Evolutionary conservation across 1,284 basidiomycete genomes (phyloP).

Genomic region (Xerocomus amazonicus): DNA sequence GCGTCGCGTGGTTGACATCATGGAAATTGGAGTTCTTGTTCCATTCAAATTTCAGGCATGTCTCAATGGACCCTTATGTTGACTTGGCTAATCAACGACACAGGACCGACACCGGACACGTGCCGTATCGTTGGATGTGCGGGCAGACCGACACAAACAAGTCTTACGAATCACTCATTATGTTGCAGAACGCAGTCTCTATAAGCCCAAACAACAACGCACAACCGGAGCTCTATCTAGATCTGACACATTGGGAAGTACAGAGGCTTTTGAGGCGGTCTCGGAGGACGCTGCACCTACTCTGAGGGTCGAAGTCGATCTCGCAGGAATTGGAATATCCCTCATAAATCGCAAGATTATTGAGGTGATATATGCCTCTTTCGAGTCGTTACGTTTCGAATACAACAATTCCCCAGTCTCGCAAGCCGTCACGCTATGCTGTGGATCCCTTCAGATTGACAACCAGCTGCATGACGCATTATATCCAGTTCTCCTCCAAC

Average conservation of each 20-base stretch:
- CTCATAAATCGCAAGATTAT: slow-evolving; percentile 85
- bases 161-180: slow-evolving; percentile 88
- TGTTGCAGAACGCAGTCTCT: slow-evolving; percentile 81
- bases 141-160: slow-evolving; percentile 87
- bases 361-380: slow-evolving; percentile 88
- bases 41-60: slow-evolving; percentile 83
- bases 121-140: slow-evolving; percentile 87
- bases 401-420: slow-evolving; percentile 83
- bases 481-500: slow-evolving; percentile 95
- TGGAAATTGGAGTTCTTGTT: slow-evolving; percentile 93
- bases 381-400: slow-evolving; percentile 80
- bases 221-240: slow-evolving; percentile 48
- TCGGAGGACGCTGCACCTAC: slow-evolving; percentile 72
- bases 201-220: slow-evolving; percentile 69
- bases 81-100: slow-evolving; percentile 4
- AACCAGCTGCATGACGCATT: slow-evolving; percentile 97
- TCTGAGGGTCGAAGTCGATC: slow-evolving; percentile 70
- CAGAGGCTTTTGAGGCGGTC: slow-evolving; percentile 87
- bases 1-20: slow-evolving; percentile 82
- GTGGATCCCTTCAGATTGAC: slow-evolving; percentile 91
- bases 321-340: slow-evolving; percentile 93
- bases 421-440: slow-evolving; percentile 81
- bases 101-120: slow-evolving; percentile 53
- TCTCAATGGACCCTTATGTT: slow-evolving; percentile 23
- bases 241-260: slow-evolving; percentile 68